A percentile compares a stretch with the other conserved stretches of the same genome.
Conservation (phyloP, 345 rosid species). For the Passiflora organensis region DNA sequence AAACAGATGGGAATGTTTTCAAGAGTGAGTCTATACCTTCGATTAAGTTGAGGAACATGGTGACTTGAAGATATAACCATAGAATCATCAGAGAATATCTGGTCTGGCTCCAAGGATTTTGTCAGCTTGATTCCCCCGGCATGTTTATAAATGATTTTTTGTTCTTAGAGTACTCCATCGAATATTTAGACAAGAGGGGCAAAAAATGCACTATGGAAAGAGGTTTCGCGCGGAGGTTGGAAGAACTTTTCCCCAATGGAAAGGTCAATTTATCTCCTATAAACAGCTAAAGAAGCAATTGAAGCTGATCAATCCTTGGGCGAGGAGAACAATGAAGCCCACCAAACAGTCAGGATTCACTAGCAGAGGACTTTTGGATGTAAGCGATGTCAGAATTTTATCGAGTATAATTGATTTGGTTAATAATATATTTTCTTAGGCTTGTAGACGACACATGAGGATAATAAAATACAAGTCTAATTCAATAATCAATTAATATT, state of each 20-base stretch:
- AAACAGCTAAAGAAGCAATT: slow-evolving; percentile 39
- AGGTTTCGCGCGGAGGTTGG: slow-evolving; percentile 31
- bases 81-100: too few relatives aligned
- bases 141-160: not conserved
- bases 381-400: too few relatives aligned
- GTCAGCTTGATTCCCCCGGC: not conserved
- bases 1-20: too few relatives aligned
- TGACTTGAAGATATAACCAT: too few relatives aligned
- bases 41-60: too few relatives aligned
- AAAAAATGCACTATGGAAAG: slow-evolving; percentile 36
- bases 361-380: slow-evolving; percentile 9
- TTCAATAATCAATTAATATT: too few relatives aligned
- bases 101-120: not conserved
- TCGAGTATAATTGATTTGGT: too few relatives aligned
- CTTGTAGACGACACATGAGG: too few relatives aligned
- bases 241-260: slow-evolving; percentile 33
- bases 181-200: not conserved
- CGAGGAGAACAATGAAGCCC: not conserved
- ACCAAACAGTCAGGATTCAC: slow-evolving; percentile 15
- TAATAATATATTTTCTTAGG: too few relatives aligned
- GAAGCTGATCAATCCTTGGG: slow-evolving; percentile 18
- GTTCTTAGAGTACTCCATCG: not conserved
- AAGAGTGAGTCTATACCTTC: too few relatives aligned
- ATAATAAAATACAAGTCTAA: too few relatives aligned
- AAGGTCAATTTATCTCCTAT: slow-evolving; percentile 29